Base-by-base conservation (phyloP, 768 basidiomycete genomes). In the Suillus variegatus region DNA sequence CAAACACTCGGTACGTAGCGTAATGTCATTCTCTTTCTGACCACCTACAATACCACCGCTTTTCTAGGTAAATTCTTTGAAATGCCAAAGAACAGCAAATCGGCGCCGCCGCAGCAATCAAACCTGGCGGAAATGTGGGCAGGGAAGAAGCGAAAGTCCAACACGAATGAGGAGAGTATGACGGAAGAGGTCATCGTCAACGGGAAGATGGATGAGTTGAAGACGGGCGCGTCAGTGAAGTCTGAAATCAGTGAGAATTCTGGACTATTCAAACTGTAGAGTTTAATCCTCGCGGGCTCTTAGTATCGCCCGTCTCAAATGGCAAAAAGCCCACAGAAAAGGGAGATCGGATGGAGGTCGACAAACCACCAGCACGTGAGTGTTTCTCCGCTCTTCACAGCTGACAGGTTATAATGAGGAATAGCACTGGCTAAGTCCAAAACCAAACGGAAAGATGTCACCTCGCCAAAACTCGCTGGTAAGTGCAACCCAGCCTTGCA, bases 91-190 rank as follows among this genome's bases (percentile, higher is more conserved):
- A 82, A 82, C 36, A 68, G 73, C n/a, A 93, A 91, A 76, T 74
- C 85, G 36, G 75, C 88, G 4, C 89, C 90, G 0, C 86, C 89
- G 8, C 91, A 92, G 65, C 93, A 95, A 74, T 82, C 92, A n/a
- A 93, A 81, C 71, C 84, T 95, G 46, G 82, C 85, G 64, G 90
- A 93, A 63, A 82, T 92, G 80, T 94, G 91, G 91, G 82, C 80
- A 12, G 80, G 78, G 70, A 85, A 85, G 76, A 83, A 75, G 79
- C 82, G 77, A 69, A 72, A 75, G 66, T 58, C 72, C 16, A 77
- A 68, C 58, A 66, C 62, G 60, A 74, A 67, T 49, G 73, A 70
- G 44, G 70, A 65, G 18, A 77, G 77, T 66, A 49, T 65, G n/a
- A 69, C 70, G 35, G 66, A 66, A 12, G 70, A 70, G 28, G 68